These are phyloP conservation scores for Cymbopogon flexuosus DNA, from an alignment of 202 grass and related monocot genomes.

Conservation along the genomic window DNA sequence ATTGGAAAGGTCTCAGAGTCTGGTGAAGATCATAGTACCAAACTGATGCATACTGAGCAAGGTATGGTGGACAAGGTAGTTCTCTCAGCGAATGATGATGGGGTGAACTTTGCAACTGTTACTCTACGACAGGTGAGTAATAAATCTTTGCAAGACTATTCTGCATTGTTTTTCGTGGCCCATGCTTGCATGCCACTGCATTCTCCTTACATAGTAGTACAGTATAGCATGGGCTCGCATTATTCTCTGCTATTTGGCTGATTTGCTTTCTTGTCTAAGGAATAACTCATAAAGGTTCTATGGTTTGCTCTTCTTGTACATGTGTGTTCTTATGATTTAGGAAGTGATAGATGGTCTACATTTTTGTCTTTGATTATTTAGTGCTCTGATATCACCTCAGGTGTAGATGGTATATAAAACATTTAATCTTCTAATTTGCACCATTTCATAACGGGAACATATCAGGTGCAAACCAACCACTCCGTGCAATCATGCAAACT, in stretches of 20 bases:
- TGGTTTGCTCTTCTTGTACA: neutral
- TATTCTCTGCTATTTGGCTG: neutral
- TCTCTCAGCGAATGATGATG: conserved; percentile 82
- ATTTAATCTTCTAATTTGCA: neutral
- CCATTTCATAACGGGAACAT: neutral
- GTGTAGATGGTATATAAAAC: neutral
- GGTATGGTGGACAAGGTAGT: conserved; percentile 86
- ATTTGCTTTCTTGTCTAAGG: conserved; percentile 5
- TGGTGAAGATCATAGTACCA: conserved; percentile 66
- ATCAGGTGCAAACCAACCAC: too few species aligned
- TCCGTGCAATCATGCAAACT: too few species aligned
- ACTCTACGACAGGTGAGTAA: conserved; percentile 79
- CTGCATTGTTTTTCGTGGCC: neutral
- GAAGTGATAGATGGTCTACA: neutral
- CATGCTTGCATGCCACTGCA: neutral
- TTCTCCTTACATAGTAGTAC: neutral
- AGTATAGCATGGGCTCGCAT: neutral
- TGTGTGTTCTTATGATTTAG: neutral
- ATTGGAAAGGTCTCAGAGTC: conserved; percentile 75
- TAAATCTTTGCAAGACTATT: conserved; percentile 11
- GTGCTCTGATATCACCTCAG: neutral
- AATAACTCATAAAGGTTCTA: neutral
- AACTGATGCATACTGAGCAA: conserved; percentile 80
- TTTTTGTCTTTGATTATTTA: conserved; percentile 4
- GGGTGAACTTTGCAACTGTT: conserved; percentile 65